Evolutionary conservation across 306 rosid genomes (phyloP), one percentile per base, ranked within the genome.

Genomic region (Begonia peltatifolia): DNA sequence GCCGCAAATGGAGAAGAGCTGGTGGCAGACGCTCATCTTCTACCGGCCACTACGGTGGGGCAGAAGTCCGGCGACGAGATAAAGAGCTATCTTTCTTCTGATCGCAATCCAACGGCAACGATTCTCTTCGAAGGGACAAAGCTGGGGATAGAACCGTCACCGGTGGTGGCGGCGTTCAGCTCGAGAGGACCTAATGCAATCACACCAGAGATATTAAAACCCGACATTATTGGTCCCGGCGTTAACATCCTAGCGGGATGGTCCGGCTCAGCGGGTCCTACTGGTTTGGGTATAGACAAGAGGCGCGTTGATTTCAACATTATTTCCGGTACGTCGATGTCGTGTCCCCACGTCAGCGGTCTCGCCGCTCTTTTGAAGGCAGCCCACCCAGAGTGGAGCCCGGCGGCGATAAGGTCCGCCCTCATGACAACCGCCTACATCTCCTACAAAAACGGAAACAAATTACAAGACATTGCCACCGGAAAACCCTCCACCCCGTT

Each of bases 401-500:
- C 62, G 3, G 62, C 54, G 1, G 62, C 62, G 9, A 58, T 58
- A 52, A 58, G 38, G 47, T 58, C 62, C 15, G 62, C 62, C 6
- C 14, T 58, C 15, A 58, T 58, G 62, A 58, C 62, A 15, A 58
- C 64, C 6, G 62, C 35, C 38, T 48, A n/a, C 17, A 49, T 14
- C 48, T 54, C 63, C 42, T 41, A 16, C 49, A 49, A 43, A 8
- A 60, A 47, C 50, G 56, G 47, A 35, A 50, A 50, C 42, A 47
- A 50, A 18, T 9, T 50, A 0, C 41, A 60, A 35, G 55, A 54
- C 13, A 60, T 50, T 9, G 18, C 10, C 18, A 20, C 3, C 23
- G 10, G 51, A 2, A 8, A 7, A 1, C 41, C 41, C 41, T 77
- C 75, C 49, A 81, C 74, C 51, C 82, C 94, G 52, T 72, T 76